Percentiles rank a stretch among this genome's conserved stretches.
phyloP scores from a whole-genome alignment of 2,329 filamentous ascomycete genomes.

The Orbilia blumenaviensis region DNA sequence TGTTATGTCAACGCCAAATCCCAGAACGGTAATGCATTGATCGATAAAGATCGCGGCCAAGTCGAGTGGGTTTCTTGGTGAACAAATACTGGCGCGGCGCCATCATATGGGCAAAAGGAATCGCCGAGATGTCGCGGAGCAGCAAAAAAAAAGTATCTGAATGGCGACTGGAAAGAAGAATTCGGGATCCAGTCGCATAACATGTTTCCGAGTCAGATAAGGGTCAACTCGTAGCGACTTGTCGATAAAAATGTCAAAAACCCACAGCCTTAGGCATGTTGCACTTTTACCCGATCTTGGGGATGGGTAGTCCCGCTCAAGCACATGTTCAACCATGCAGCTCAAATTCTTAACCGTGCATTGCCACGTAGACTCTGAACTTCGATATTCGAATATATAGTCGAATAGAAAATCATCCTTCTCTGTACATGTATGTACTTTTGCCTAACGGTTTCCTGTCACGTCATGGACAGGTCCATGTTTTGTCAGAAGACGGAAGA shows the following conservation, averaged over 20 bases:
- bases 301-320: not conserved
- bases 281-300: not conserved
- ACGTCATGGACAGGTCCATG: not conserved
- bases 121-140: too few relatives aligned
- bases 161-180: too few relatives aligned
- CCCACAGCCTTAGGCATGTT: not conserved
- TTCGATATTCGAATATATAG: not conserved
- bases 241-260: not conserved
- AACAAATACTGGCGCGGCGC: too few relatives aligned
- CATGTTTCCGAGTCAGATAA: too few relatives aligned
- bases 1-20: too few relatives aligned
- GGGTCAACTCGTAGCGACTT: too few relatives aligned
- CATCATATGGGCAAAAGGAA: too few relatives aligned
- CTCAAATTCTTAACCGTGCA: not conserved
- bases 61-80: too few relatives aligned
- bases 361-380: slow-evolving; percentile 1
- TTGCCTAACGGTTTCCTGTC: slow-evolving; percentile 1
- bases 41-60: too few relatives aligned
- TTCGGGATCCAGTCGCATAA: too few relatives aligned
- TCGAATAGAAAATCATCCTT: not conserved
- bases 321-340: not conserved
- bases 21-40: too few relatives aligned
- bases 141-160: too few relatives aligned
- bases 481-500: not conserved
- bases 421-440: not conserved